Base-by-base conservation (phyloP, 2,329 filamentous ascomycete species). In the Herpotrichia juniperi region DNA sequence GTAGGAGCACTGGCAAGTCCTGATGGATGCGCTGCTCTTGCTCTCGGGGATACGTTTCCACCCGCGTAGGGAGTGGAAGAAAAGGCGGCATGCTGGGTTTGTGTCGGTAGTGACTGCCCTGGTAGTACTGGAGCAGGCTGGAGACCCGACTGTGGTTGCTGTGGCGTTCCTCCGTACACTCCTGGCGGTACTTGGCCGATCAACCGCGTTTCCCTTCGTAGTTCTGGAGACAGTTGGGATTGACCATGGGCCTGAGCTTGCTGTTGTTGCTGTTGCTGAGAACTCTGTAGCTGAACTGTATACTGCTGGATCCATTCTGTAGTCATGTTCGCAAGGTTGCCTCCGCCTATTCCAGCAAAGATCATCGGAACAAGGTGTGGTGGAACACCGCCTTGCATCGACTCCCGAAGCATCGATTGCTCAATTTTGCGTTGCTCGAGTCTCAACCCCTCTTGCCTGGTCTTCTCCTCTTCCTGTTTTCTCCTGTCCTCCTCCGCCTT, bases 401-500 rank as follows among this genome's bases (percentile, higher is more conserved):
- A 80, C 53, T 82, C 80, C 42, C 77, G 74, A 54, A 83, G 66
- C 75, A 83, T 81, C 16, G 76, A 74, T 61, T 80, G 76, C 62
- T 83, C 80, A 51, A 82, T 78, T 51, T 77, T 78, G 46, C 80
- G 78, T 58, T 81, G 79, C 63, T 82, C 80, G 40, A 81, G 68
- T 54, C 73, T 68, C 42, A 79, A 66, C 16, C 70, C 72, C 61
- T 81, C 79, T 63, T 83, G 80, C 54, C 76, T 75, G 43, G 79
- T 81, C 68, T 74, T 79, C 58, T 82, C 79, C 62, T 82, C 79
- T 64, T 82, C 80, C 69, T 81, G 79, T 68, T 77, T 79, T 51
- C 78, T 73, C 67, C 75, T 78, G 54, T 82, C 80, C 65, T 82
- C 80, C 64, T 82, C 80, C 14, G 78, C 74, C 66, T 80, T 82